Conservation (phyloP, 352 stramenopile genomes). For the Phytophthora tubulina region DNA sequence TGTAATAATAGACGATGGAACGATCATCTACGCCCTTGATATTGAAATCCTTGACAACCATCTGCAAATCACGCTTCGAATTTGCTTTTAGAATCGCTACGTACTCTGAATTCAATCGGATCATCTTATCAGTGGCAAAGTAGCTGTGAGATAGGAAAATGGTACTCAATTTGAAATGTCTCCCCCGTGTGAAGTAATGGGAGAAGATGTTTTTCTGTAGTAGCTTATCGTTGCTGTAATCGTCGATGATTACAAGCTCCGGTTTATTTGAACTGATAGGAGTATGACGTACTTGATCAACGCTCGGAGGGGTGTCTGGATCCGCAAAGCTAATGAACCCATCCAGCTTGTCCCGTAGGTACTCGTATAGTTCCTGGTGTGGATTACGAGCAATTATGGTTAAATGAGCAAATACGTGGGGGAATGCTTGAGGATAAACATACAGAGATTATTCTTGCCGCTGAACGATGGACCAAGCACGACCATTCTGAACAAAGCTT, state of each 20-base stretch:
- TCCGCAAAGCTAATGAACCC: constrained; percentile 17
- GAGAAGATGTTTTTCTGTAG: constrained; percentile 13
- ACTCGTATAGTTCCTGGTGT: constrained; percentile 12
- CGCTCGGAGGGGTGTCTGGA: constrained; percentile 2
- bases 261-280: constrained; percentile 18
- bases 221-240: constrained; percentile 23
- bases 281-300: constrained; percentile 11
- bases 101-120: constrained; percentile 14
- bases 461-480: constrained; percentile 2
- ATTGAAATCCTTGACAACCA: constrained; percentile 26
- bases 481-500: constrained; percentile 15
- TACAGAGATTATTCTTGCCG: constrained; percentile 13
- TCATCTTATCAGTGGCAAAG: constrained; percentile 17
- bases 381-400: constrained; percentile 22
- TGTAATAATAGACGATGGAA: constrained; percentile 21
- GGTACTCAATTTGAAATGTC: constrained; percentile 9
- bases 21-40: constrained; percentile 19
- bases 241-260: constrained; percentile 33
- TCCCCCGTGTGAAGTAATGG: constrained; percentile 4
- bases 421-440: constrained; percentile 21
- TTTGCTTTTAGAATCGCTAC: constrained; percentile 25
- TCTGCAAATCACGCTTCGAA: constrained; percentile 21
- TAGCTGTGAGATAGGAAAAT: constrained; percentile 22
- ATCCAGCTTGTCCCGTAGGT: constrained; percentile 7
- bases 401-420: constrained; percentile 21